Percentiles rank a stretch among this genome's conserved stretches.
These are phyloP conservation scores for Diplodia corticola DNA, from an alignment of 2,329 filamentous ascomycete genomes.

Conservation along the genomic window DNA sequence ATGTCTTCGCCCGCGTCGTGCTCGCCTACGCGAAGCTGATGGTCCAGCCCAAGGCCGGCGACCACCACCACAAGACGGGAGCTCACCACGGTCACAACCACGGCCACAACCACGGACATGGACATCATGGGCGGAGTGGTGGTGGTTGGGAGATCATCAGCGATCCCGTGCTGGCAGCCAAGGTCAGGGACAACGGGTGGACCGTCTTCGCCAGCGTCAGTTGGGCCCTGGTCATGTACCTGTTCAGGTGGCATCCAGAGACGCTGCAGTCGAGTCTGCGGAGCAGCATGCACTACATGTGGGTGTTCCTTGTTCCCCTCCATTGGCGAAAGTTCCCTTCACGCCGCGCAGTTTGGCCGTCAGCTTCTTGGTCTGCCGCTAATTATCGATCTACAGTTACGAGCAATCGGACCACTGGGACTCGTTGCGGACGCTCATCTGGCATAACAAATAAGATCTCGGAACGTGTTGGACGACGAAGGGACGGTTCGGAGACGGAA, in stretches of 20 bases:
- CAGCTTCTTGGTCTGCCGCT: background rate
- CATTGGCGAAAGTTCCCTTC: background rate
- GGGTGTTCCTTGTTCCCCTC: constrained; percentile 46
- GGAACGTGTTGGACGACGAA: no score
- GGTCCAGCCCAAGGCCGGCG: constrained; percentile 59
- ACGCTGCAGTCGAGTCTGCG: constrained; percentile 87
- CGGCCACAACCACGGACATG: background rate
- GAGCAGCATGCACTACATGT: constrained; percentile 98
- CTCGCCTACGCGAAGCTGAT: constrained; percentile 81
- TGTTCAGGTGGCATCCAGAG: constrained; percentile 90
- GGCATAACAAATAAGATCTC: constrained; percentile 68
- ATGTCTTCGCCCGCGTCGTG: constrained; percentile 90
- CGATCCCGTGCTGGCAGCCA: constrained; percentile 39
- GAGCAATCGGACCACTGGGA: constrained; percentile 88
- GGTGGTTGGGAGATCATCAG: constrained; percentile 45
- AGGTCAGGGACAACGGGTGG: constrained; percentile 69
- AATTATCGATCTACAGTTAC: constrained; percentile 50
- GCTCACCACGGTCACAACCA: no score
- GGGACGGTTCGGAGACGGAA: background rate
- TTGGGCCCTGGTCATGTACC: constrained; percentile 93
- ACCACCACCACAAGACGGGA: background rate
- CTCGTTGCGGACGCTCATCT: constrained; percentile 76
- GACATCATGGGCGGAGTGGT: constrained; percentile 33
- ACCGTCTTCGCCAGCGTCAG: constrained; percentile 86
- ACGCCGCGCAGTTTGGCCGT: background rate